Evolutionary conservation across 2,329 filamentous ascomycete species (phyloP), one percentile per base, ranked within the genome.

Genomic region (Claviceps humidiphila): DNA sequence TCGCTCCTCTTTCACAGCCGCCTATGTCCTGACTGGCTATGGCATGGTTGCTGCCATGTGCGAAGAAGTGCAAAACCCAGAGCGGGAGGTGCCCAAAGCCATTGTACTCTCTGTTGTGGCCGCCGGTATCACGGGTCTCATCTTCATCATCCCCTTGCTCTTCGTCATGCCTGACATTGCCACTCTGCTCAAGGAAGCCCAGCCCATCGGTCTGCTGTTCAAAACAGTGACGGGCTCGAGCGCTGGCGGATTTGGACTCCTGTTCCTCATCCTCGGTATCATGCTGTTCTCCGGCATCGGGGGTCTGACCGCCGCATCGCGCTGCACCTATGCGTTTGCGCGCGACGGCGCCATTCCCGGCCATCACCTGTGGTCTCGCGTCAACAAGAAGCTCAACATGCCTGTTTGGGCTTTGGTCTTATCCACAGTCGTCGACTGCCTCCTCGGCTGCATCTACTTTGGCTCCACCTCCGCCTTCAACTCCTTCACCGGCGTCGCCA

Each of bases 361-460:
- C 1, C 83, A 82, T 57, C 71, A 72, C 26, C 65, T 85, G 11
- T 89, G 83, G 83, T 75, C 75, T 49, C 72, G 72, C 46, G 84
- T 89, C 44, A 80, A 86, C 66, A 73, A 73, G 55, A 72, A 70
- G 2, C 75, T 87, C 49, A 81, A 84, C 53, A 81, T 90, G 51
- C 87, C 87, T 0, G 70, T 91, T 1, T 81, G 75, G 72, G 84
- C 82, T 1, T 73, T 90, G 6, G 69, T 81, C 3, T 72, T 90
- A 2, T 87, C 84, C 0, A 82, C 84, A 0, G 62, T 74, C 0
- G 78, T 90, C 44, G 81, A 86, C 64, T 85, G 80, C 58, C 68
- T 89, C 11, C 74, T 90, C 0, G 86, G 85, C 0, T 74, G 87
- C 57, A 89, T 90, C 65, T 90, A 87, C 69, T 88, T 90, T 57